Evolutionary conservation across 108 stramenopile species (phyloP), one percentile per base, ranked within the genome.

Genomic region (Parietichytrium sp.): DNA sequence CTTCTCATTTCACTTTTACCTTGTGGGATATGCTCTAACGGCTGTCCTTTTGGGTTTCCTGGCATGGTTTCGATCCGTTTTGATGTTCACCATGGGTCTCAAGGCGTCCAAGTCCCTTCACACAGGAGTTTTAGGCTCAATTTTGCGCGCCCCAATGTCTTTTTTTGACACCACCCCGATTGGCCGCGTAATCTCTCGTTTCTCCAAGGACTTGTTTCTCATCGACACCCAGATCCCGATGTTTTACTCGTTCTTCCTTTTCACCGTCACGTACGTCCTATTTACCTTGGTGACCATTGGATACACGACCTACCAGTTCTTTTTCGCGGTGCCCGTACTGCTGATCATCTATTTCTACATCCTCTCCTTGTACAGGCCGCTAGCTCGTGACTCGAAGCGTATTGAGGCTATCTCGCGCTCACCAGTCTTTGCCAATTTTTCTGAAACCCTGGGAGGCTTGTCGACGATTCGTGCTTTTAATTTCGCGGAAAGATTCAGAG

Each of bases 111-210:
- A 81, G 50, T 83, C 55, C 42, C 85, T 98, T 16, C 96, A 98
- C 81, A 86, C 91, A 47, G 88, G 90, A 27, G 83, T 98, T 10
- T 13, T 86, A 2, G 4, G 20, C 13, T 88, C 91, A 47, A 90
- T 97, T 12, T 55, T 97, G 42, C 61, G 85, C 30, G 95, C 95
- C 15, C 95, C 95, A 3, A 91, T 94, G 87, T 81, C 83, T 15
- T 96, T 94, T 84, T 96, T 95, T 83, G 97, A 97, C 81, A 91
- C 93, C 23, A 96, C 94, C 0, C 97, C 97, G 3, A 86, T 94
- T 4, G 97, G 97, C 15, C 86, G 96, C 78, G 93, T 97, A 48
- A 54, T 95, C 18, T 91, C 88, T 26, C 84, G 94, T 8, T 95
- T 95, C 80, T 86, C 86, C 25, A 93, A 93, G 84, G 94, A 95